These are phyloP conservation scores for Monilinia polystroma DNA, from an alignment of 2,329 filamentous ascomycete genomes.

Conservation along the genomic window DNA sequence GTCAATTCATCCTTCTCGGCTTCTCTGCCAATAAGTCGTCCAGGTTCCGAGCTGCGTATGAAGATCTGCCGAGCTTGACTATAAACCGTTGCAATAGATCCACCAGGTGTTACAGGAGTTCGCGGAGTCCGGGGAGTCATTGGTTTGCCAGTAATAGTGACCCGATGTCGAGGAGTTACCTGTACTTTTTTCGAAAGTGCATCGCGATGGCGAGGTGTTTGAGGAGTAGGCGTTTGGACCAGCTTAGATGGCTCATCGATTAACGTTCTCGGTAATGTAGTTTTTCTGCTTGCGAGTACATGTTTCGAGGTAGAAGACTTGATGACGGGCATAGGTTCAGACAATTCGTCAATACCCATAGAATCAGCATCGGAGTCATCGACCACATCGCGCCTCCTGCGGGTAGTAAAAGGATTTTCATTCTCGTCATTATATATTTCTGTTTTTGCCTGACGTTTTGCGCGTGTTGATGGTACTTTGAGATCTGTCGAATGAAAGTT, in stretches of 20 bases:
- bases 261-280: constrained; percentile 45
- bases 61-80: constrained; percentile 86
- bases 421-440: constrained; percentile 64
- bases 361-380: constrained; percentile 42
- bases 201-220: constrained; percentile 77
- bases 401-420: constrained; percentile 54
- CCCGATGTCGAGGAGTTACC: constrained; percentile 78
- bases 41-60: constrained; percentile 53
- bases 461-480: constrained; percentile 38
- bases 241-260: constrained; percentile 43
- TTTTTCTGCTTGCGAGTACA: constrained; percentile 44
- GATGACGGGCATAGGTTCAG: constrained; percentile 32
- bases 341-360: constrained; percentile 46
- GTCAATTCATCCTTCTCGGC: constrained; percentile 62
- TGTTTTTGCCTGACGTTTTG: constrained; percentile 47
- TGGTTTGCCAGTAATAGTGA: constrained; percentile 72
- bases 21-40: constrained; percentile 40
- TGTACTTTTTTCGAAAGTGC: constrained; percentile 67
- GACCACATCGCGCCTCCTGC: constrained; percentile 35
- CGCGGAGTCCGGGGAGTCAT: constrained; percentile 77
- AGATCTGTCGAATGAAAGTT: constrained; percentile 29
- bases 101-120: constrained; percentile 68
- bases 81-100: constrained; percentile 71
- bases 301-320: constrained; percentile 48
- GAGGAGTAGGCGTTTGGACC: constrained; percentile 62